phyloP scores from a whole-genome alignment of 768 basidiomycete species.

The Psilocybe cubensis region DNA sequence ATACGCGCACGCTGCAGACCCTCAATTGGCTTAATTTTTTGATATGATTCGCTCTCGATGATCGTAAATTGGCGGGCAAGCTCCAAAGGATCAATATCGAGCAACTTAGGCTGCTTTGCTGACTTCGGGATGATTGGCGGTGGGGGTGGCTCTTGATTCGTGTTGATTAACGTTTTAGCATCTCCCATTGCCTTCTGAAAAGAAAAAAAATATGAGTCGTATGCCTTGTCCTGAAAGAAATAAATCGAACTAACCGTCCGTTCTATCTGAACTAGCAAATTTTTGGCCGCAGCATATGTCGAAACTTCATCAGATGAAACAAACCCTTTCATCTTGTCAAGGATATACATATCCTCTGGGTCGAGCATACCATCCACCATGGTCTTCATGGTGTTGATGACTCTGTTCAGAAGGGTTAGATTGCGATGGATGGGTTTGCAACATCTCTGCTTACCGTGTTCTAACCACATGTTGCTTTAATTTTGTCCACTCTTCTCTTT shows the following conservation, averaged over 20 bases:
- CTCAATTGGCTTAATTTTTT: constrained; percentile 87
- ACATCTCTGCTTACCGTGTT: constrained; percentile 62
- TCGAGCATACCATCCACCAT: constrained; percentile 89
- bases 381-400: constrained; percentile 87
- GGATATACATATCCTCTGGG: constrained; percentile 81
- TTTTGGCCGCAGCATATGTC: constrained; percentile 71
- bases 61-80: constrained; percentile 93
- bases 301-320: constrained; percentile 67
- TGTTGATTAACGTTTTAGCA: constrained; percentile 58
- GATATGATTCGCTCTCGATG: constrained; percentile 85
- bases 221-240: background rate
- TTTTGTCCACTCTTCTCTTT: constrained; percentile 80
- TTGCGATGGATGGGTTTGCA: background rate
- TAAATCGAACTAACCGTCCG: constrained; percentile 63
- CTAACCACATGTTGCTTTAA: constrained; percentile 88
- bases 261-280: constrained; percentile 73
- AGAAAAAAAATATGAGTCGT: constrained; percentile 1
- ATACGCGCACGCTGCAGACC: constrained; percentile 86
- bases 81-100: constrained; percentile 88
- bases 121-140: constrained; percentile 75
- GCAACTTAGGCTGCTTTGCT: constrained; percentile 73
- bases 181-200: constrained; percentile 59
- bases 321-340: constrained; percentile 84
- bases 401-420: constrained; percentile 45
- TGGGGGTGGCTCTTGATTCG: constrained; percentile 63